Percentiles rank a stretch among this genome's conserved stretches.
Conservation (phyloP, 2,329 filamentous ascomycete genomes). For the Neonectria sp. region DNA sequence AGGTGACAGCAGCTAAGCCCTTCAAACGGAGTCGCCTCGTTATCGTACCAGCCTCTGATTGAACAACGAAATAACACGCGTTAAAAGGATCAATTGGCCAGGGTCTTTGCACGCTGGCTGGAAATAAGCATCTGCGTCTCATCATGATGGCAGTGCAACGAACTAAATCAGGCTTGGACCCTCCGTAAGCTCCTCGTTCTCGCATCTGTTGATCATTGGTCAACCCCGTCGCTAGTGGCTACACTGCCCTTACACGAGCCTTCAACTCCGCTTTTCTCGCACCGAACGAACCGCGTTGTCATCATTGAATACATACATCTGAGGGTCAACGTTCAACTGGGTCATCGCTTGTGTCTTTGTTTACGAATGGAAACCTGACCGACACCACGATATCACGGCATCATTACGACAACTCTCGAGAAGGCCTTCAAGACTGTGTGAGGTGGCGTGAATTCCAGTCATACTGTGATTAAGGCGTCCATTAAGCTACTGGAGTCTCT, state of each 20-base stretch:
- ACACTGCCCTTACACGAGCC: too few relatives aligned
- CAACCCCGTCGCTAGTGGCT: not conserved
- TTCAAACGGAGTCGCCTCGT: conserved; percentile 22
- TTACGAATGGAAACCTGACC: too few relatives aligned
- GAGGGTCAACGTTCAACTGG: too few relatives aligned
- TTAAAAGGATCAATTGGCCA: not conserved
- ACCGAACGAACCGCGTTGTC: too few relatives aligned
- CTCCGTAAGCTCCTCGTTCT: conserved; percentile 19
- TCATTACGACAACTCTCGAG: too few relatives aligned
- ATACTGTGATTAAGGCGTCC: not conserved
- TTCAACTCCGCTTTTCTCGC: too few relatives aligned
- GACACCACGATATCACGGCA: too few relatives aligned
- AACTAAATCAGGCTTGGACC: not conserved
- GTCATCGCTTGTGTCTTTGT: too few relatives aligned
- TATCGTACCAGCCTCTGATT: conserved; percentile 17
- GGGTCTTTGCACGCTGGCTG: not conserved
- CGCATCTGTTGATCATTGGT: conserved; percentile 14
- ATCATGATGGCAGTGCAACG: too few relatives aligned
- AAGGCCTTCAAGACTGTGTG: too few relatives aligned
- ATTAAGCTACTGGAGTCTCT: not conserved
- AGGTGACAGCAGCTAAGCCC: conserved; percentile 12
- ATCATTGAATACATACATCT: too few relatives aligned
- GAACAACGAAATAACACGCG: not conserved
- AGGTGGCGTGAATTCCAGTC: not conserved
- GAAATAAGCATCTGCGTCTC: not conserved